A percentile compares a stretch with the other conserved stretches of the same genome.
Conservation (phyloP, 306 rosid species). For the Trifolium repens region DNA sequence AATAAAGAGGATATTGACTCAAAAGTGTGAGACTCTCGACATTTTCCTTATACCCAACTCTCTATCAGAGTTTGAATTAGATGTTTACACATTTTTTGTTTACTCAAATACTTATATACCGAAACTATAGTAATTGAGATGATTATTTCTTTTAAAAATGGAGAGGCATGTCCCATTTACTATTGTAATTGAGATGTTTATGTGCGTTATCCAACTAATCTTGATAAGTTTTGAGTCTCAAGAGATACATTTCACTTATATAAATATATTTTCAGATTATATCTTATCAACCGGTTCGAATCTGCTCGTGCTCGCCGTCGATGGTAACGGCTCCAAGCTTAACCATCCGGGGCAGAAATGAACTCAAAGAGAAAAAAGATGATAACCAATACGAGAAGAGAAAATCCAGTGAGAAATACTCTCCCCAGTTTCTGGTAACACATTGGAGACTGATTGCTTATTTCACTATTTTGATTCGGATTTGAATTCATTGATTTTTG, state of each 20-base stretch:
- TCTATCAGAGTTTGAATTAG: no score
- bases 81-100: no score
- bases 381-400: constrained; percentile 14
- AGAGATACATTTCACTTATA: neutral
- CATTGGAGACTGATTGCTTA: neutral
- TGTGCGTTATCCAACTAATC: no score
- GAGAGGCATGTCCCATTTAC: no score
- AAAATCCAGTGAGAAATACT: constrained; percentile 25
- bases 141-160: no score
- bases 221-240: no score
- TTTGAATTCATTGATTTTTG: neutral
- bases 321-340: constrained; percentile 18
- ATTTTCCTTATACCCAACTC: no score
- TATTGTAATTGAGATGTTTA: no score
- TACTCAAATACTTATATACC: no score
- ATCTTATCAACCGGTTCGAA: constrained; percentile 26
- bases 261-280: neutral
- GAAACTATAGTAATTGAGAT: no score
- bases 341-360: constrained; percentile 29
- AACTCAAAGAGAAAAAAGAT: constrained; percentile 29
- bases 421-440: constrained; percentile 44
- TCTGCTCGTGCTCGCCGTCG: constrained; percentile 35
- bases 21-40: no score
- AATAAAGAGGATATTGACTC: no score
- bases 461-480: neutral